Evolutionary conservation across 495 filamentous ascomycete species (phyloP).

Genomic region (Beverwykella pulmonaria): DNA sequence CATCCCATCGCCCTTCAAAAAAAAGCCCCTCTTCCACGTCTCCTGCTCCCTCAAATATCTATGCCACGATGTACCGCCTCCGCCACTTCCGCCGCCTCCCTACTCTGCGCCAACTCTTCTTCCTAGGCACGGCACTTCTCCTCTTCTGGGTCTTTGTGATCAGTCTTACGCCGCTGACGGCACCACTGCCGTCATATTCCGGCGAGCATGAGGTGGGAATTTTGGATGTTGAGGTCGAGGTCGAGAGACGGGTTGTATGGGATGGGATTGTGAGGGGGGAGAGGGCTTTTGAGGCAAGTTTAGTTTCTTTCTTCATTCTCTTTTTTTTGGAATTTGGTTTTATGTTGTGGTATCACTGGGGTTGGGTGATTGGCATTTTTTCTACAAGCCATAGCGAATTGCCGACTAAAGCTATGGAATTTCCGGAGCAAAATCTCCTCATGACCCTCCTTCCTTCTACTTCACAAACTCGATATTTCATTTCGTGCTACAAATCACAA

Average conservation of each 20-base stretch:
- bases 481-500: not conserved
- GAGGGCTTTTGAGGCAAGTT: conserved; percentile 26
- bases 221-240: conserved; percentile 31
- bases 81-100: not conserved
- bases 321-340: not conserved
- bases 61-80: too few relatives aligned
- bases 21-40: too few relatives aligned
- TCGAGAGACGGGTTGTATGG: conserved; percentile 27
- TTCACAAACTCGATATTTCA: not conserved
- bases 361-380: too few relatives aligned
- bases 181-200: conserved; percentile 21
- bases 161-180: conserved; percentile 15
- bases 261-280: conserved; percentile 36
- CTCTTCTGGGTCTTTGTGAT: conserved; percentile 19
- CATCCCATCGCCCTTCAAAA: too few relatives aligned
- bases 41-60: too few relatives aligned
- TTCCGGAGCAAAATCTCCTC: too few relatives aligned
- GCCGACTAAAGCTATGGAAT: too few relatives aligned
- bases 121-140: conserved; percentile 16
- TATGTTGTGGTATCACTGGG: too few relatives aligned
- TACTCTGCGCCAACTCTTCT: not conserved
- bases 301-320: not conserved
- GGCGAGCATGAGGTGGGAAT: conserved; percentile 27
- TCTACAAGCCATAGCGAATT: too few relatives aligned
- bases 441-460: too few relatives aligned